Percentiles rank a stretch among this genome's conserved stretches.
Conservation (phyloP, 257 asterid genomes). For the Buddleja alternifolia region DNA sequence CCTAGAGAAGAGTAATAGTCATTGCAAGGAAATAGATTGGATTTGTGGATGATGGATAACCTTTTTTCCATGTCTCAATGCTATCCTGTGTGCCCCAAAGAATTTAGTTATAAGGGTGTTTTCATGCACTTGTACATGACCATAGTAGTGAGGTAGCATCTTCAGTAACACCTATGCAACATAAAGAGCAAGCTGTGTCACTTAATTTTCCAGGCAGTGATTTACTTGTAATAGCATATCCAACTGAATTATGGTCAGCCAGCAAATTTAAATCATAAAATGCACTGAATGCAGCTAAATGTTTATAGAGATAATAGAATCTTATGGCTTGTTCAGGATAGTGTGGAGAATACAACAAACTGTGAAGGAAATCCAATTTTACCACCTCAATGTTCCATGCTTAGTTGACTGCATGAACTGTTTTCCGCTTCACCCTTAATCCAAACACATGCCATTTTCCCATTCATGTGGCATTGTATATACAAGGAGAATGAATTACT, state of each 20-base stretch:
- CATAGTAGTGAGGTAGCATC: constrained; percentile 88
- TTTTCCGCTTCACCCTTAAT: neutral
- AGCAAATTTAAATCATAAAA: constrained; percentile 10
- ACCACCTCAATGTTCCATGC: neutral
- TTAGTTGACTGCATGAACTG: neutral
- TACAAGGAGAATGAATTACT: neutral
- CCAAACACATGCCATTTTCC: neutral
- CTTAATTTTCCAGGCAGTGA: too few relatives aligned
- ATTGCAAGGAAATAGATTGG: constrained; percentile 22
- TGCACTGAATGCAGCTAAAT: neutral
- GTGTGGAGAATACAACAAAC: neutral
- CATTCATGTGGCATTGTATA: neutral
- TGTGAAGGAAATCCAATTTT: neutral
- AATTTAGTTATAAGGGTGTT: constrained; percentile 95
- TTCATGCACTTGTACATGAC: constrained; percentile 78
- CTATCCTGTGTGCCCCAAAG: constrained; percentile 87
- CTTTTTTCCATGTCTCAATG: constrained; percentile 73
- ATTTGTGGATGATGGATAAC: constrained; percentile 39
- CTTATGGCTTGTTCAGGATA: constrained; percentile 1
- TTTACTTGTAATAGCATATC: neutral
- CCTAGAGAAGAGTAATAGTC: constrained; percentile 21
- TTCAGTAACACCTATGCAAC: constrained; percentile 59
- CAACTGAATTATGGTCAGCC: neutral
- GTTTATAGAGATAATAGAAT: neutral
- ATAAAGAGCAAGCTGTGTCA: too few relatives aligned